Evolutionary conservation across 768 basidiomycete genomes (phyloP).

Genomic region (Tulasnella sp.): DNA sequence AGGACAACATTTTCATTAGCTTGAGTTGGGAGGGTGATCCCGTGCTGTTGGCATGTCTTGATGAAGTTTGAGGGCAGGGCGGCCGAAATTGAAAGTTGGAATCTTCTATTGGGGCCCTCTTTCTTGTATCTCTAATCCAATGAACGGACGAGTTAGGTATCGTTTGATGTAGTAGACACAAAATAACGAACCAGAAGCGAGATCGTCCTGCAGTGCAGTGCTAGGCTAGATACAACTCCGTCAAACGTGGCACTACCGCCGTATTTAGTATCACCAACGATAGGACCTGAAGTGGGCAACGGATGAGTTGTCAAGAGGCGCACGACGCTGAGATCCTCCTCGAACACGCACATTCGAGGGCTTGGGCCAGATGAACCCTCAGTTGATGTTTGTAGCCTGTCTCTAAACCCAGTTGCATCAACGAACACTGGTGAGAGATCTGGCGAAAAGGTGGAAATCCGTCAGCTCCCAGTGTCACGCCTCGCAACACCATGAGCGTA

Average conservation of each 20-base stretch:
- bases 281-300: neutral
- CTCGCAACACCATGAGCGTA: neutral
- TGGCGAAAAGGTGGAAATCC: neutral
- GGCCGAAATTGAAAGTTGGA: neutral
- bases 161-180: too few species aligned
- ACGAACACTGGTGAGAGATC: neutral
- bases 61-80: neutral
- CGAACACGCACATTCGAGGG: neutral
- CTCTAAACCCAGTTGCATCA: neutral
- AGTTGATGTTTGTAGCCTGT: constrained; percentile 11
- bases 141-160: neutral
- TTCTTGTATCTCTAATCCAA: constrained; percentile 3
- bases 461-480: too few species aligned
- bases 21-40: neutral
- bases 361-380: constrained; percentile 5
- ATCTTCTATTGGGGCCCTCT: constrained; percentile 8
- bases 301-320: neutral
- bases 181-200: neutral
- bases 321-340: neutral
- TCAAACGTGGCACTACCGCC: neutral
- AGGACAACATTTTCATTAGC: neutral
- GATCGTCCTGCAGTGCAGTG: neutral
- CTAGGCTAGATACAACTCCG: neutral
- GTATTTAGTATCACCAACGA: neutral
- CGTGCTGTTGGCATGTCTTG: neutral